Conservation (phyloP, 139 green algal species). For the Closterium sp. region DNA sequence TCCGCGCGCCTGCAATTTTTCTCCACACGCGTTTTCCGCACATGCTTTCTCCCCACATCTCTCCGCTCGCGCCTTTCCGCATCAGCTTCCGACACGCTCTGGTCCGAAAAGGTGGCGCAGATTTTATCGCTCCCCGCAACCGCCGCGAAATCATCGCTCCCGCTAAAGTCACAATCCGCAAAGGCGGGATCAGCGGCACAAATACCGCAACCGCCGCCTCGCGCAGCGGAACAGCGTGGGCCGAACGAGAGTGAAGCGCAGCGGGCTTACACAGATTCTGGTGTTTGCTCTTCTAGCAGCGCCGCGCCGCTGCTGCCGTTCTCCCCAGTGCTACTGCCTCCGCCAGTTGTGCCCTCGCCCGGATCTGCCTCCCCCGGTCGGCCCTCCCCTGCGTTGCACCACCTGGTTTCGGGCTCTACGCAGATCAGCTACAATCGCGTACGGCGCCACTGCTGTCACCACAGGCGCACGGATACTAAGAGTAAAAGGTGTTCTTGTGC, state of each 20-base stretch:
- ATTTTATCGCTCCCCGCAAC: background rate
- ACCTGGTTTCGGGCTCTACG: background rate
- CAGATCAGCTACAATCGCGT: background rate
- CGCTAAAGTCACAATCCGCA: background rate
- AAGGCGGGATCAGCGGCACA: background rate
- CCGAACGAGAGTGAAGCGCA: background rate
- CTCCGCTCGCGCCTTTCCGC: background rate
- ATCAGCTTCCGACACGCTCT: background rate
- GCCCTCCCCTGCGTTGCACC: background rate
- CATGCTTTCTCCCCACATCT: background rate
- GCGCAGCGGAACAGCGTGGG: background rate
- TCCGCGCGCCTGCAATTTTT: background rate
- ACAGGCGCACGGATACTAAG: background rate
- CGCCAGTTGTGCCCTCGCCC: too few relatives aligned
- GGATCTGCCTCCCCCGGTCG: too few relatives aligned
- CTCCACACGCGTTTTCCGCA: background rate
- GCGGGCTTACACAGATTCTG: background rate
- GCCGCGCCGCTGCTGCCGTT: too few relatives aligned
- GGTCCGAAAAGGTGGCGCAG: background rate
- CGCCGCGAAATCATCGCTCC: background rate
- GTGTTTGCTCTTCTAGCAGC: background rate
- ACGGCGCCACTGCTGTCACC: background rate
- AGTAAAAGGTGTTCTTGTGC: background rate
- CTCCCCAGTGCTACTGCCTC: too few relatives aligned
- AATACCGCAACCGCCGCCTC: background rate